These are phyloP conservation scores for Geum urbanum DNA, from an alignment of 306 rosid species.

Conservation along the genomic window DNA sequence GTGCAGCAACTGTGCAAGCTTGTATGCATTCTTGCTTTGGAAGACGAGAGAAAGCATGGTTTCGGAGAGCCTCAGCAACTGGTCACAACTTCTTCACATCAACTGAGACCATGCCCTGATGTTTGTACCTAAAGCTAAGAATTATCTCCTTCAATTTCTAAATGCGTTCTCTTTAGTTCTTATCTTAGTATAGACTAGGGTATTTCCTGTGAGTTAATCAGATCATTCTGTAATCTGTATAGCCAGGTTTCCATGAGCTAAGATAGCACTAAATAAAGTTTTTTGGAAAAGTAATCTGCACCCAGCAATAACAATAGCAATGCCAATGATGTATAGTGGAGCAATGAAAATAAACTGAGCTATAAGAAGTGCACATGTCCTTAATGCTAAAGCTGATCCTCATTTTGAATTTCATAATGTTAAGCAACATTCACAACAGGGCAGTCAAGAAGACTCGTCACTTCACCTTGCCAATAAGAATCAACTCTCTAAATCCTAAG, in stretches of 20 bases:
- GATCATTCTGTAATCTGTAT: too few relatives aligned
- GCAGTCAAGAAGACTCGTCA: constrained; percentile 3
- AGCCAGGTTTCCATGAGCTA: too few relatives aligned
- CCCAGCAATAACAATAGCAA: neutral
- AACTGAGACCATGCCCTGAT: neutral
- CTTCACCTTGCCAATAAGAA: constrained; percentile 8
- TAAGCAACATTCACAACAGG: constrained; percentile 4
- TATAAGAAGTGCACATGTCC: neutral
- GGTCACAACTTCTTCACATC: neutral
- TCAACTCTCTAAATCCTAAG: constrained; percentile 11
- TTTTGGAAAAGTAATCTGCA: neutral
- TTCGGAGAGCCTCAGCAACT: too few relatives aligned
- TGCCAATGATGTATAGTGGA: neutral
- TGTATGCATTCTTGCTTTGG: neutral
- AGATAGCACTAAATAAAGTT: neutral
- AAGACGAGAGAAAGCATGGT: too few relatives aligned
- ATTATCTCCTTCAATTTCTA: too few relatives aligned
- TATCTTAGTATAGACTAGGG: too few relatives aligned
- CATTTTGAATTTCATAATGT: constrained; percentile 9
- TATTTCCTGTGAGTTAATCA: too few relatives aligned
- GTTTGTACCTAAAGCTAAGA: too few relatives aligned
- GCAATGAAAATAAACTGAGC: neutral
- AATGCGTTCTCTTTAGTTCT: too few relatives aligned
- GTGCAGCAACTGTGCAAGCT: neutral
- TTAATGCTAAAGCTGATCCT: constrained; percentile 5